phyloP scores from a whole-genome alignment of 1,284 basidiomycete species.

The Pascua guehoae region DNA sequence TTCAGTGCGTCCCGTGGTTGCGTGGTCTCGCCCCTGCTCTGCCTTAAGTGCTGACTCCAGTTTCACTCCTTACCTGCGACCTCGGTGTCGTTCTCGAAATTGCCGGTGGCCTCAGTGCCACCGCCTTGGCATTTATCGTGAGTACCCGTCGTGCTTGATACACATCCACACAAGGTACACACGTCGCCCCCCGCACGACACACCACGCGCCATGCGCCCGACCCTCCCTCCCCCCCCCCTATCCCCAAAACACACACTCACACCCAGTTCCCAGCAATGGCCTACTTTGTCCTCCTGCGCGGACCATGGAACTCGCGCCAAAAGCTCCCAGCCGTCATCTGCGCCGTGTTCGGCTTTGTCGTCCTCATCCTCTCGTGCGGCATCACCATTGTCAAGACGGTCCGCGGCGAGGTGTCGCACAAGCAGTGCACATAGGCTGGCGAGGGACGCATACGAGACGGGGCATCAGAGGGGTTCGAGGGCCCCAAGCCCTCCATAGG shows the following conservation, averaged over 20 bases:
- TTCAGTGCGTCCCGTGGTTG: conserved; percentile 38
- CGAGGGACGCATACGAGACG: neutral
- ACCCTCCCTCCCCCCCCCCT: too few species aligned
- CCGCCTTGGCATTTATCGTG: conserved; percentile 84
- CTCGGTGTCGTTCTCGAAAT: conserved; percentile 96
- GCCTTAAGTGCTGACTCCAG: conserved; percentile 58
- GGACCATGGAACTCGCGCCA: conserved; percentile 63
- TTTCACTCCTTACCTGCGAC: conserved; percentile 90
- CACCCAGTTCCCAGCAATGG: conserved; percentile 69
- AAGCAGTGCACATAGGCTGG: conserved; percentile 26
- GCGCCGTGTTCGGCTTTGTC: conserved; percentile 68
- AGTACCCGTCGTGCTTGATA: conserved; percentile 17
- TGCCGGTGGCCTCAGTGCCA: conserved; percentile 90
- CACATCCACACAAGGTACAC: too few species aligned
- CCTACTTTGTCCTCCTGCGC: conserved; percentile 70
- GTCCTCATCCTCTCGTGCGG: conserved; percentile 76
- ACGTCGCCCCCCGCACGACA: too few species aligned
- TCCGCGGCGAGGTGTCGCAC: conserved; percentile 61
- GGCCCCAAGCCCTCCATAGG: too few species aligned
- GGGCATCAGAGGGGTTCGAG: too few species aligned
- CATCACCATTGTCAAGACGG: conserved; percentile 69
- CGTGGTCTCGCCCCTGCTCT: conserved; percentile 67
- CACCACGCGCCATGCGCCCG: too few species aligned
- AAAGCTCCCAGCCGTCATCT: conserved; percentile 70
- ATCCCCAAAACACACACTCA: neutral